Evolutionary conservation across 192 early-diverging fungal species (phyloP).

Genomic region (Backusella liffmaniae): DNA sequence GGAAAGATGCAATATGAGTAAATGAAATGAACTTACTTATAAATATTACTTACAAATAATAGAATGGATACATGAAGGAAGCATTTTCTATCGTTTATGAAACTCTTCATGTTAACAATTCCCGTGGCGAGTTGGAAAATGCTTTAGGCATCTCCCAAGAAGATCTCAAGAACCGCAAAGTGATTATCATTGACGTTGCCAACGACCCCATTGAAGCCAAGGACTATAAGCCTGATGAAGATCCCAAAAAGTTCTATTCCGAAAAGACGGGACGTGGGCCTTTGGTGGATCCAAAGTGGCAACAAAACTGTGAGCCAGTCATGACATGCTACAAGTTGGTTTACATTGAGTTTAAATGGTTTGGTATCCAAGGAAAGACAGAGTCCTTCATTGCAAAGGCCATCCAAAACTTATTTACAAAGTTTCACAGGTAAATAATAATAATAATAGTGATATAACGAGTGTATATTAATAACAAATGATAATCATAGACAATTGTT

Average conservation of each 20-base stretch:
- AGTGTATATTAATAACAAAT: background rate
- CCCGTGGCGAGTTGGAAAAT: slow-evolving; percentile 70
- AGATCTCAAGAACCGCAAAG: slow-evolving; percentile 60
- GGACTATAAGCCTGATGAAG: slow-evolving; percentile 61
- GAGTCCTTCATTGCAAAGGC: slow-evolving; percentile 63
- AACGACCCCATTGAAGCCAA: slow-evolving; percentile 54
- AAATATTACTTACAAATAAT: background rate
- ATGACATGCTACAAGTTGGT: slow-evolving; percentile 85
- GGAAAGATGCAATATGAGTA: background rate
- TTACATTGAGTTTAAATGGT: slow-evolving; percentile 76
- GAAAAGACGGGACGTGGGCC: slow-evolving; percentile 69
- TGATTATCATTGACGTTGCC: slow-evolving; percentile 64
- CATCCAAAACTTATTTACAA: slow-evolving; percentile 55
- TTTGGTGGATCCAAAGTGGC: slow-evolving; percentile 54
- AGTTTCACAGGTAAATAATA: slow-evolving; percentile 58
- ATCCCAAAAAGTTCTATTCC: slow-evolving; percentile 63
- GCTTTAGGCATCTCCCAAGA: slow-evolving; percentile 38
- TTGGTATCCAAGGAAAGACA: slow-evolving; percentile 61
- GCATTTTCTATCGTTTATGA: slow-evolving; percentile 71
- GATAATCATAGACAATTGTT: slow-evolving; percentile 57
- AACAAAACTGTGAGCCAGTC: slow-evolving; percentile 59
- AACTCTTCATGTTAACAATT: slow-evolving; percentile 63
- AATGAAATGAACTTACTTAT: background rate
- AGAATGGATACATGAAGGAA: slow-evolving; percentile 69
- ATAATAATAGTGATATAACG: background rate